phyloP scores from a whole-genome alignment of 345 rosid genomes.

The Physaria fendleri region DNA sequence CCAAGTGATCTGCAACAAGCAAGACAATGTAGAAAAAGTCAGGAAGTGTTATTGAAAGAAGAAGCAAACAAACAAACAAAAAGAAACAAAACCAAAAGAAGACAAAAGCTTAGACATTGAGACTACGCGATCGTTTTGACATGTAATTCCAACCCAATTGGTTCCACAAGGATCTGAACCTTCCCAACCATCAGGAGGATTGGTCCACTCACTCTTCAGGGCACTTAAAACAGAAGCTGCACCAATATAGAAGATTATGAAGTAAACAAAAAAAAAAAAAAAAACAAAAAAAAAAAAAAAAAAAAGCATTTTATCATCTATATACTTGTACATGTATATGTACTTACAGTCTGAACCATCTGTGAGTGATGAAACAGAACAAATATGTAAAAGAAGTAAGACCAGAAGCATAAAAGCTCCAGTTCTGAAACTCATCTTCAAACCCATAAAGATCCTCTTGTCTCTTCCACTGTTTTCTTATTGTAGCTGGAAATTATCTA shows the following conservation, averaged over 20 bases:
- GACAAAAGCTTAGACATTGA: no score
- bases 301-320: not conserved
- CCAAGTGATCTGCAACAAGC: conserved; percentile 49
- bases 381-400: conserved; percentile 16
- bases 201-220: conserved; percentile 41
- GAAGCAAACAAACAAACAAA: not conserved
- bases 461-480: not conserved
- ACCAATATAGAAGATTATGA: not conserved
- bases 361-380: conserved; percentile 26
- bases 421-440: conserved; percentile 35
- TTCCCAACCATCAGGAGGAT: conserved; percentile 51
- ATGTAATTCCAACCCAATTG: conserved; percentile 62
- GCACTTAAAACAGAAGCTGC: conserved; percentile 44
- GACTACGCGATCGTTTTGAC: conserved; percentile 41
- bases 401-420: conserved; percentile 30
- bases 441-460: conserved; percentile 1
- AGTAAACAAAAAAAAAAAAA: no score
- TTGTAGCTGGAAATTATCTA: not conserved
- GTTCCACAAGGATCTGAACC: conserved; percentile 69
- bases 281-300: no score
- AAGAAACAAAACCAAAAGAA: no score
- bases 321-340: not conserved
- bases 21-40: not conserved
- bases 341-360: conserved; percentile 11
- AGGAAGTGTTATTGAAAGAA: not conserved